Conservation (phyloP, 371 early-diverging fungal genomes). For the Mucor sp. region DNA sequence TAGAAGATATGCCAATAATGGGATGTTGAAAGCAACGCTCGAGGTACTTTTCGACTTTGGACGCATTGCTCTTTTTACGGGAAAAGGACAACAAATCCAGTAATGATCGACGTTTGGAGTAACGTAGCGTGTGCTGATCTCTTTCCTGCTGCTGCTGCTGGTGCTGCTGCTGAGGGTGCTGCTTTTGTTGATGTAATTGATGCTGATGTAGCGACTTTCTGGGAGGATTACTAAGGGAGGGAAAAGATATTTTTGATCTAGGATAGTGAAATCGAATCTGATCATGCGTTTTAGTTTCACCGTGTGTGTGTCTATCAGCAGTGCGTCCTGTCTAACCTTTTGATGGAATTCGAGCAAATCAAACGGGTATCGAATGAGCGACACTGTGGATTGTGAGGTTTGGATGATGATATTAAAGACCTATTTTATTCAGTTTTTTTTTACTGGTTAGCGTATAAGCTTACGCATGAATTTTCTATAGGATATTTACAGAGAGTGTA, state of each 20-base stretch:
- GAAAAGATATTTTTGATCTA: conserved; percentile 43
- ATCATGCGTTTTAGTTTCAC: not conserved
- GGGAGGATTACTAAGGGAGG: conserved; percentile 36
- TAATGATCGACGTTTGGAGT: conserved; percentile 30
- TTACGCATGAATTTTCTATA: not conserved
- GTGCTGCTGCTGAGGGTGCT: not conserved
- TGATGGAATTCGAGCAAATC: conserved; percentile 68
- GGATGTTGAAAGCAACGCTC: conserved; percentile 47
- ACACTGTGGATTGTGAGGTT: conserved; percentile 43
- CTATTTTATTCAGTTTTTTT: conserved; percentile 18
- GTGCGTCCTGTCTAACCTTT: conserved; percentile 23
- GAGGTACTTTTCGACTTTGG: conserved; percentile 47
- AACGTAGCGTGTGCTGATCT: conserved; percentile 9
- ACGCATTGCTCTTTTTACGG: conserved; percentile 39
- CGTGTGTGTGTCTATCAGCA: not conserved
- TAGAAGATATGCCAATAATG: conserved; percentile 36
- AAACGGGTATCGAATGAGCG: conserved; percentile 58
- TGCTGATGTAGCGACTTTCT: conserved; percentile 2
- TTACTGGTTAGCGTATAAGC: not conserved
- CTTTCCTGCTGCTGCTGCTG: not conserved
- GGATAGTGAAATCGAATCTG: conserved; percentile 46
- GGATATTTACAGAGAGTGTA: conserved; percentile 31
- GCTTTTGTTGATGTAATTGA: not conserved
- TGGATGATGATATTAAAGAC: conserved; percentile 63
- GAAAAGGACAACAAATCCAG: conserved; percentile 30